These are phyloP conservation scores for Gymnopus androsaceus DNA, from an alignment of 1,284 basidiomycete genomes.

Conservation along the genomic window DNA sequence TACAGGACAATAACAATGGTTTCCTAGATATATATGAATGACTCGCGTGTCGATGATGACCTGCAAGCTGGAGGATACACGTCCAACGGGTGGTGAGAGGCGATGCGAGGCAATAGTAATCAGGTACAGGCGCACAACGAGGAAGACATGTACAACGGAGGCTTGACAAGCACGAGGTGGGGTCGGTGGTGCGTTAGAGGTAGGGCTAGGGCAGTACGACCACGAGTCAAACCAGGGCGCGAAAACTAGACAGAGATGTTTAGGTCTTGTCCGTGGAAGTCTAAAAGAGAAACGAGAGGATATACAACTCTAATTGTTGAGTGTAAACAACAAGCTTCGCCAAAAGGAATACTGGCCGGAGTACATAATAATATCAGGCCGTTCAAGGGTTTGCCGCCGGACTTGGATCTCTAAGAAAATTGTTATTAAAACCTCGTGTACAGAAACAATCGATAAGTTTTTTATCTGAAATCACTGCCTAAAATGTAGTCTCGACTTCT, in stretches of 20 bases:
- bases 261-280: slow-evolving; percentile 18
- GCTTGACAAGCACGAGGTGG: slow-evolving; percentile 45
- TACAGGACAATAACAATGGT: slow-evolving; percentile 19
- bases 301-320: slow-evolving; percentile 32
- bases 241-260: slow-evolving; percentile 11
- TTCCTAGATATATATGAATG: slow-evolving; percentile 48
- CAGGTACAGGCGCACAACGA: slow-evolving; percentile 46
- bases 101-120: slow-evolving; percentile 36
- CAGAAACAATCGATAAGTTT: slow-evolving; percentile 3
- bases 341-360: slow-evolving; percentile 2
- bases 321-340: slow-evolving; percentile 3
- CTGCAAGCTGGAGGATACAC: slow-evolving; percentile 20
- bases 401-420: slow-evolving; percentile 43
- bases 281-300: slow-evolving; percentile 11
- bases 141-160: slow-evolving; percentile 49
- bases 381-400: slow-evolving; percentile 29
- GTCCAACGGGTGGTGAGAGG: slow-evolving; percentile 25
- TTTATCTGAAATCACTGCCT: slow-evolving; percentile 10
- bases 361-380: slow-evolving; percentile 12
- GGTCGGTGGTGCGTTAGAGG: slow-evolving; percentile 40
- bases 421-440: slow-evolving; percentile 48
- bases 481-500: not conserved
- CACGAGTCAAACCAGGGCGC: slow-evolving; percentile 26
- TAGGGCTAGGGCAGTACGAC: slow-evolving; percentile 28
- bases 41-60: slow-evolving; percentile 38